Evolutionary conservation across 352 stramenopile genomes (phyloP).

Genomic region (Globisporangium acanthophoron): DNA sequence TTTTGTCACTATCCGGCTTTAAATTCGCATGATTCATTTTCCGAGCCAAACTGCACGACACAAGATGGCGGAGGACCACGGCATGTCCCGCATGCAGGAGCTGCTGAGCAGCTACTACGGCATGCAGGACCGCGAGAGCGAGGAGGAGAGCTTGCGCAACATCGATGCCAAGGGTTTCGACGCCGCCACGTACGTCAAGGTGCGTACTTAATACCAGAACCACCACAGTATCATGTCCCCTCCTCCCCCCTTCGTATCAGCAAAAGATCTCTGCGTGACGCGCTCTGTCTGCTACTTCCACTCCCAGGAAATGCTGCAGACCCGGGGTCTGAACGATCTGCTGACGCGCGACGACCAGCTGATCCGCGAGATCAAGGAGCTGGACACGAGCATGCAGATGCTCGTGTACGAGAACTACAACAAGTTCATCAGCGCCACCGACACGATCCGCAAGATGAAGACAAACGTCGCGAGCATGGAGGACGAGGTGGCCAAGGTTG

Average conservation of each 20-base stretch:
- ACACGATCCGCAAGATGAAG: conserved; percentile 98
- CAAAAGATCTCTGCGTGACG: too few relatives aligned
- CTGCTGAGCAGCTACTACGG: conserved; percentile 87
- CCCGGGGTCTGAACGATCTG: conserved; percentile 63
- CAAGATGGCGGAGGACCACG: conserved; percentile 42
- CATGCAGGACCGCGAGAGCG: conserved; percentile 68
- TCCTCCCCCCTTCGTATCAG: neutral
- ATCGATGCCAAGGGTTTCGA: conserved; percentile 77
- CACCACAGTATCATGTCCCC: neutral
- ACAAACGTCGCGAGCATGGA: conserved; percentile 92
- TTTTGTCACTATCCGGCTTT: neutral
- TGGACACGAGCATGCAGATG: conserved; percentile 99
- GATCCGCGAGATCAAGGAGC: conserved; percentile 89
- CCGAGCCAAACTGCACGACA: too few relatives aligned
- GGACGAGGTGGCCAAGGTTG: conserved; percentile 79
- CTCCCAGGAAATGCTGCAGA: conserved; percentile 54
- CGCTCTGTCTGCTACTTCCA: too few relatives aligned
- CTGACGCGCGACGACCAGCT: conserved; percentile 67
- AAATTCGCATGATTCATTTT: too few relatives aligned
- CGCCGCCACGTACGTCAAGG: conserved; percentile 69
- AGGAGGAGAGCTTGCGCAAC: conserved; percentile 56
- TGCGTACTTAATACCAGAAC: conserved; percentile 6
- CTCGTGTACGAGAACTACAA: conserved; percentile 99
- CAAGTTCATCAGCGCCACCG: conserved; percentile 99
- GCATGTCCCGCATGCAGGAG: conserved; percentile 85